Evolutionary conservation across 116 monocot species (phyloP).

Genomic region (Posidonia oceanica): DNA sequence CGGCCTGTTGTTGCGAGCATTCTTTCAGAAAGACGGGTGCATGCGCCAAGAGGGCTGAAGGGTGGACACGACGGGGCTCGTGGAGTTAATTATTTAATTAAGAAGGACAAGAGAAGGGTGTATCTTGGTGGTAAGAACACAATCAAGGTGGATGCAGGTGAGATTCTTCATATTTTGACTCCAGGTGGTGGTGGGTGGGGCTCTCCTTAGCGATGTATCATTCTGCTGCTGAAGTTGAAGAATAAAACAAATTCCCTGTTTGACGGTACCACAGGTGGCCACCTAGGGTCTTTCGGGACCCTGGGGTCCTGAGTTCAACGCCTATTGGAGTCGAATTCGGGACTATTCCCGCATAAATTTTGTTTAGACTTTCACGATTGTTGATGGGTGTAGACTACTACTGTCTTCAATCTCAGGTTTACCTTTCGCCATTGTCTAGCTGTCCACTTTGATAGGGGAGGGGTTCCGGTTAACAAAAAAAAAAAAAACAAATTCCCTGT

Average conservation of each 20-base stretch:
- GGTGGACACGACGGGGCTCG: slow-evolving; percentile 63
- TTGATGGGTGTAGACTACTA: too few species aligned
- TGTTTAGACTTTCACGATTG: too few species aligned
- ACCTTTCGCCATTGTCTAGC: too few species aligned
- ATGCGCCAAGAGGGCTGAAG: slow-evolving; percentile 67
- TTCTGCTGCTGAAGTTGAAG: neutral
- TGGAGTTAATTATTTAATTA: slow-evolving; percentile 66
- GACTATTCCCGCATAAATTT: too few species aligned
- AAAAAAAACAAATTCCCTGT: neutral
- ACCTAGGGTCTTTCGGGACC: too few species aligned
- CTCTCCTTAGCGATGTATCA: slow-evolving; percentile 9
- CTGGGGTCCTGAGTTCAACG: too few species aligned
- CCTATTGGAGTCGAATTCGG: too few species aligned
- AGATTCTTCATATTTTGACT: slow-evolving; percentile 73
- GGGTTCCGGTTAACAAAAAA: too few species aligned
- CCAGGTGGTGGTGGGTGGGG: slow-evolving; percentile 99
- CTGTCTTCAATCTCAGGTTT: too few species aligned
- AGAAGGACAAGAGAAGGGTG: slow-evolving; percentile 48
- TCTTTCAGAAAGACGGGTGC: slow-evolving; percentile 77
- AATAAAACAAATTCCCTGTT: neutral
- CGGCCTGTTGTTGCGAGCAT: slow-evolving; percentile 69
- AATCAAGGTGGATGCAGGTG: slow-evolving; percentile 51
- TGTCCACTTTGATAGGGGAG: too few species aligned
- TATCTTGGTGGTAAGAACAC: slow-evolving; percentile 96
- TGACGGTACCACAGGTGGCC: too few species aligned